Evolutionary conservation across 106 monocot genomes (phyloP), one percentile per base, ranked within the genome.

Genomic region (Phalaenopsis equestris): DNA sequence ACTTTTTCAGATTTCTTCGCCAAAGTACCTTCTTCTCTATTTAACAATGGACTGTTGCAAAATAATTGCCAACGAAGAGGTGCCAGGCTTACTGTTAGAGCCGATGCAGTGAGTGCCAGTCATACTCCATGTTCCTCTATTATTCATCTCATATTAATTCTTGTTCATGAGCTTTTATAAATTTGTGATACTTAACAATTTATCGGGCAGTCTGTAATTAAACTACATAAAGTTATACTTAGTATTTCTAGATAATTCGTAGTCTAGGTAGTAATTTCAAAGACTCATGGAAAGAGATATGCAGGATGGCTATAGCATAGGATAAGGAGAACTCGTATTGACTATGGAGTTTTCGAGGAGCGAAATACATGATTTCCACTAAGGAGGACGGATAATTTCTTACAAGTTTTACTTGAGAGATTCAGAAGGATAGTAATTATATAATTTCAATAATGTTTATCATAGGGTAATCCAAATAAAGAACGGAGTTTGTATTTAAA

Each of bases 71-170:
- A 42, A 24, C 48, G 56, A 46, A 90, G 86, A 82, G 80, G 84
- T 65, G 83, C 88, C 77, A 64, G 86, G 46, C 70, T 97, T 83
- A 80, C 92, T 79, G 94, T 97, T 43, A 87, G 94, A 89, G 97
- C 97, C 88, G 85, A 88, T 67, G 70, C 75, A 56, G 97, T 94
- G 82, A 92, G 92, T 87, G 36, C 77, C 23, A 23, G 21, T n/a
- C 61, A 18, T 74, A 58, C 23, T 15, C 75, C 3, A 49, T 82
- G 18, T 37, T 36, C 12, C 45, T 49, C 19, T 67, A 39, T 74
- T 17, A 74, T 45, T 74, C 4, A 74, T 74, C n/a, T 0, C 7
- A 17, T 43, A 12, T 45, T 18, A 2, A 76, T 24, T 48, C 49
- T 10, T 49, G 30, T 24, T 49, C 30, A 43, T 45, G 15, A 5